These are phyloP conservation scores for Bruguiera sexangula DNA, from an alignment of 345 rosid species.

Conservation along the genomic window DNA sequence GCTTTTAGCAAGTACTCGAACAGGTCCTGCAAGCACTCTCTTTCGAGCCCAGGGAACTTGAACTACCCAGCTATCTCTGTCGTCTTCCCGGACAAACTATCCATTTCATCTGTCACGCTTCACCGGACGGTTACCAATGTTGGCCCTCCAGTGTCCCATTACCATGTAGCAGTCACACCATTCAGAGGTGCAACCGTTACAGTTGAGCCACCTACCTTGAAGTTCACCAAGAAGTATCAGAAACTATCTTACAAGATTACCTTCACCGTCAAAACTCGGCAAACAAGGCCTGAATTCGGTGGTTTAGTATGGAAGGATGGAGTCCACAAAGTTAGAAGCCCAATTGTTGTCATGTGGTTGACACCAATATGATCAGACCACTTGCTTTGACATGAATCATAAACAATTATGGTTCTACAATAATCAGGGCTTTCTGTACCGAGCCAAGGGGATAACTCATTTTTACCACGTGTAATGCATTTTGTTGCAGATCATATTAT, in stretches of 20 bases:
- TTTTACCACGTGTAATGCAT: slow-evolving; percentile 19
- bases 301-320: slow-evolving; percentile 76
- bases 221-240: slow-evolving; percentile 61
- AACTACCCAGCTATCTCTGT: slow-evolving; percentile 90
- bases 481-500: background rate
- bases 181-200: slow-evolving; percentile 58
- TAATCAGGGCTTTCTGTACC: slow-evolving; percentile 29
- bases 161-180: slow-evolving; percentile 54
- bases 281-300: slow-evolving; percentile 69
- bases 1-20: slow-evolving; percentile 66
- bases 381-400: background rate
- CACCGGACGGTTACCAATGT: slow-evolving; percentile 78
- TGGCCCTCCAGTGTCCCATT: slow-evolving; percentile 58
- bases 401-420: slow-evolving; percentile 19
- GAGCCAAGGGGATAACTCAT: slow-evolving; percentile 27
- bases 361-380: slow-evolving; percentile 34
- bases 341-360: slow-evolving; percentile 64
- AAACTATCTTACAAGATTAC: slow-evolving; percentile 67
- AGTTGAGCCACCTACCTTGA: slow-evolving; percentile 56
- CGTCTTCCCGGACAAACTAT: slow-evolving; percentile 51
- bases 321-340: slow-evolving; percentile 80
- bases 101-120: slow-evolving; percentile 36
- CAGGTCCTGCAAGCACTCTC: slow-evolving; percentile 54
- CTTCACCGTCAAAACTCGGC: slow-evolving; percentile 45
- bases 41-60: slow-evolving; percentile 63